Base-by-base conservation (phyloP, 2,329 filamentous ascomycete genomes). In the Cladosporium austrohemisphaericum region DNA sequence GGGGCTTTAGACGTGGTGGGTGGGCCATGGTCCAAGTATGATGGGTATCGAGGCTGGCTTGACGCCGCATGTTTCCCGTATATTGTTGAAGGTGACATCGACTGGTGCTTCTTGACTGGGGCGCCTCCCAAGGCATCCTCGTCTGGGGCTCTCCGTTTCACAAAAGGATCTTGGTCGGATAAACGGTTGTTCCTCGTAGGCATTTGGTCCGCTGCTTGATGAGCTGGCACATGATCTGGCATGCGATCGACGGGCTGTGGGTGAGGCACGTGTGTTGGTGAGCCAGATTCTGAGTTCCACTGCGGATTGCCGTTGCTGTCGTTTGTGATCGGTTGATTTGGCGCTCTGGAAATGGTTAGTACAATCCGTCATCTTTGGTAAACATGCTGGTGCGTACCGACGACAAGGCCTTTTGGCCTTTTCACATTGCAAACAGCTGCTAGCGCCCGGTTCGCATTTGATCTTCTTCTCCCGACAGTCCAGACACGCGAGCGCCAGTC, bases 391-490 rank as follows among this genome's bases (percentile, higher is more conserved):
- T 18, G 29, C 32, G 10, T 73, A 92, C 86, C 87, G 87, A 68
- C 85, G 85, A 78, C 91, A 95, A 14, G 85, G 76, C 40, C 88
- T 80, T 49, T 90, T 88, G 63, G 92, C 92, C 71, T 95, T 95
- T 65, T 93, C 86, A 66, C 91, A 96, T 69, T 95, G 90, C 47
- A 91, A 80, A 60, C 91, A 96, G 58, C 88, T 89, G 31, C 87
- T 87, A 56, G 82, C 85, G 59, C 91, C 89, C 1, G 90, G 91
- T 57, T 95, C 89, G 63, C 91, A 96, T 68, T 95, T 95, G 72
- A 96, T 95, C 76, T 95, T 96, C 81, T 95, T 96, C 71, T 95
- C 90, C 43, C 91, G 81, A 66, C 91, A 96, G 10, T 89, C 93
- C 51, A 95, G 78, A 64, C 91, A 96, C n/a, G 89, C 89, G 65